Conservation (phyloP, 2,329 filamentous ascomycete species). For the Venturia asperata region DNA sequence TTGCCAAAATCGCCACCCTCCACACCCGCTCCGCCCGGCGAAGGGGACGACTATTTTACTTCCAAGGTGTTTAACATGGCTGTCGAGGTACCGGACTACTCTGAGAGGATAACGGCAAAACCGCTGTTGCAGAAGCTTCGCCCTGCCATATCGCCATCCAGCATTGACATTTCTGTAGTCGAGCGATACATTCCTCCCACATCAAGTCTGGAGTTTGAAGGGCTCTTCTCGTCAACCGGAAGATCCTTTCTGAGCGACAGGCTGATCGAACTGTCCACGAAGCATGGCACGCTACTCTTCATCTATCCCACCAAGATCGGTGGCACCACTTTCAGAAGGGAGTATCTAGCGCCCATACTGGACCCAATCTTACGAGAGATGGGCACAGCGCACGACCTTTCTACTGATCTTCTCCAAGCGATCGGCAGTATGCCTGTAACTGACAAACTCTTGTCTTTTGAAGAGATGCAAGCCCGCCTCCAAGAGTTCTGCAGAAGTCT, state of each 20-base stretch:
- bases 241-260: constrained; percentile 55
- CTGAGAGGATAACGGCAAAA: constrained; percentile 40
- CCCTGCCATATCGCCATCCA: constrained; percentile 53
- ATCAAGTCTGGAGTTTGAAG: constrained; percentile 49
- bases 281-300: constrained; percentile 53
- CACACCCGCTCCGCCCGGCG: constrained; percentile 47
- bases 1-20: constrained; percentile 56
- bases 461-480: constrained; percentile 37
- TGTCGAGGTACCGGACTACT: constrained; percentile 52
- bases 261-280: constrained; percentile 50
- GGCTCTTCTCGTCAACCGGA: constrained; percentile 48
- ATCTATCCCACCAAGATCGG: constrained; percentile 56
- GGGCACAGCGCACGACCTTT: constrained; percentile 52
- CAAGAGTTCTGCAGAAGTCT: constrained; percentile 28
- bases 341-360: constrained; percentile 54
- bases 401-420: constrained; percentile 48
- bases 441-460: constrained; percentile 48
- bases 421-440: constrained; percentile 50
- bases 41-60: constrained; percentile 55
- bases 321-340: constrained; percentile 50
- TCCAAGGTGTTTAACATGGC: constrained; percentile 55
- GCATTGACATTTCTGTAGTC: constrained; percentile 53
- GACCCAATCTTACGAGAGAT: constrained; percentile 54
- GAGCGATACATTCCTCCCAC: constrained; percentile 61
- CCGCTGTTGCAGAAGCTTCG: constrained; percentile 32